A percentile compares a stretch with the other conserved stretches of the same genome.
Conservation (phyloP, 2,329 filamentous ascomycete species). For the Talaromyces piceae region DNA sequence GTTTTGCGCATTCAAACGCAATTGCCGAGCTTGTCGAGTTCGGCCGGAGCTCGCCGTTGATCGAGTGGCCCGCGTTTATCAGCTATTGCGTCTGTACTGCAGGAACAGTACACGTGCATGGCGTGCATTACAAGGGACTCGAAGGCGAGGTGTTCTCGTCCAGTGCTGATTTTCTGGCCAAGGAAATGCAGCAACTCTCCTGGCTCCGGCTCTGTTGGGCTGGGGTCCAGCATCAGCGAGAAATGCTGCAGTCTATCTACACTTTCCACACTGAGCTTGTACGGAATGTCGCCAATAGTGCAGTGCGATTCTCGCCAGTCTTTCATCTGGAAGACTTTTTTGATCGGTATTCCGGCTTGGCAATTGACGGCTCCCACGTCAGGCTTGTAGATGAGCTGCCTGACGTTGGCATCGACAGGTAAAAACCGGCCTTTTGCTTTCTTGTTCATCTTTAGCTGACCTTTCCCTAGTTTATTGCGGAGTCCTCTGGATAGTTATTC, state of each 20-base stretch:
- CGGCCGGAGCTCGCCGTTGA: slow-evolving; percentile 62
- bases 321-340: slow-evolving; percentile 87
- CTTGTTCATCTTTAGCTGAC: not conserved
- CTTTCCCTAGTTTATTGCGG: slow-evolving; percentile 7
- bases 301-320: slow-evolving; percentile 66
- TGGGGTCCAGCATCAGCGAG: slow-evolving; percentile 69
- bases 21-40: slow-evolving; percentile 77
- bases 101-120: slow-evolving; percentile 81
- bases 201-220: slow-evolving; percentile 71
- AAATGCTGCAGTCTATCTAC: slow-evolving; percentile 70
- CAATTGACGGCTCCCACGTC: slow-evolving; percentile 68
- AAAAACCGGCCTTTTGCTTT: slow-evolving; percentile 17
- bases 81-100: slow-evolving; percentile 82
- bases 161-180: slow-evolving; percentile 62
- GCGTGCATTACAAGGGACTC: slow-evolving; percentile 65
- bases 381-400: slow-evolving; percentile 60
- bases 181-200: slow-evolving; percentile 71
- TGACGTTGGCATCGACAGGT: slow-evolving; percentile 51
- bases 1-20: slow-evolving; percentile 78
- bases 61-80: slow-evolving; percentile 81
- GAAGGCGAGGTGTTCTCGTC: slow-evolving; percentile 57
- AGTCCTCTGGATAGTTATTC: slow-evolving; percentile 8
- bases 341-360: slow-evolving; percentile 65
- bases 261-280: slow-evolving; percentile 74
- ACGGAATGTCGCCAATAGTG: slow-evolving; percentile 59